Base-by-base conservation (phyloP, 2,329 filamentous ascomycete species). In the Sphaerostilbella broomeana region DNA sequence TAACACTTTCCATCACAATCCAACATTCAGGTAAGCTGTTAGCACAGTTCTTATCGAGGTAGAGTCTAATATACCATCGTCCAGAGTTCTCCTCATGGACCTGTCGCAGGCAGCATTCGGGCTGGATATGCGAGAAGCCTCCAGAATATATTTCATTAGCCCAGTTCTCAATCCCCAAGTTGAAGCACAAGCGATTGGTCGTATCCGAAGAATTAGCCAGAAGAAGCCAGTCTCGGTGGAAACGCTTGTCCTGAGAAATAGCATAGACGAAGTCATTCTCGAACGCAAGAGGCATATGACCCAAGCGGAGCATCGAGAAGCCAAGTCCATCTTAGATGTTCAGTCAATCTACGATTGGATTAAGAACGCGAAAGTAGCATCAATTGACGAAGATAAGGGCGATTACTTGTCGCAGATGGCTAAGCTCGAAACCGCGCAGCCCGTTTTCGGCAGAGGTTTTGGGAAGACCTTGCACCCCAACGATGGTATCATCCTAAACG, bases 131-230 rank as follows among this genome's bases (percentile, higher is more conserved):
- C 81, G 80, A 36, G 79, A 77, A 9, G 89, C 89, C 1, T 92
- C 84, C 4, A 71, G 90, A 2, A 81, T 97, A 8, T 94, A 88
- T 61, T 95, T 97, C 47, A 74, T 94, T 40, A 90, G 84, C 47
- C 89, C 90, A 0, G 86, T 94, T 10, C 82, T 92, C 57, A 84
- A 89, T 37, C 87, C 87, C 0, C 77, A 85, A 47, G 74, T 94
- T 1, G 86, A 94, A 58, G 87, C 85, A 2, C 90, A 97, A 59
- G 90, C 90, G 0, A 86, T 95, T 47, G 94, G 94, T 44, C 81
- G 90, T 55, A 87, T 85, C 0, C 84, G 94, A 49, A 75, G 90
- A 10, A 94, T 95, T 51, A 88, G 87, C 9, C 89, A 95, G 58
- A 79, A 68, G 38, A 81, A 76, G 44, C 76, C 79, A 0, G 89